Evolutionary conservation across 1,284 basidiomycete species (phyloP), one percentile per base, ranked within the genome.

Genomic region (Xanthoconium separans): DNA sequence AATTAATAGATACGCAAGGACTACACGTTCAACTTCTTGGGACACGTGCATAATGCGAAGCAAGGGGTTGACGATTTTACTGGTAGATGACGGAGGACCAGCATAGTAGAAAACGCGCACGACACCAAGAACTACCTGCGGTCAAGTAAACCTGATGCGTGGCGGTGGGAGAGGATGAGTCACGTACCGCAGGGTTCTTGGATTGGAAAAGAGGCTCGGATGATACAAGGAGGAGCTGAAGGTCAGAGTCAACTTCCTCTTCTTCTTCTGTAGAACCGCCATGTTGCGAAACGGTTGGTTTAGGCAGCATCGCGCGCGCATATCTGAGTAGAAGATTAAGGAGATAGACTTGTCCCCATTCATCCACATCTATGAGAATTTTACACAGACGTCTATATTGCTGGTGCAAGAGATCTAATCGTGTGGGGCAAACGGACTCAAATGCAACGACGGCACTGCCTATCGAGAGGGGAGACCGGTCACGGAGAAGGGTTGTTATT

Each of bases 271-370:
- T 7, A 10, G 55, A 51, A 42, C 74, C 71, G 20, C 60, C 68
- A 16, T 69, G 65, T 13, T 57, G 65, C 3, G 67, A 67, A 16
- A 70, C 57, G 6, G 75, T 74, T 2, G 94, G 92, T 61, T 88
- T 82, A 30, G 87, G 78, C 39, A 97, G 80, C 90, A 96, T 95
- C 0, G 80, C 81, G 47, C 94, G 77, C 1, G 86, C 89, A 69
- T 99, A 99, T 55, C 89, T 78, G 44, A 87, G 74, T 37, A 99
- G 78, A 10, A 98, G 79, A 37, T 89, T 82, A 51, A 97, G 75
- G 9, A 95, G 74, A 42, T 88, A 83, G 6, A 91, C 81, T 70
- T 98, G 97, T 0, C 93, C 93, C 96, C 96, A 99, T 69, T 97
- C 95, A 65, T 99, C 96, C 16, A 91, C 88, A 63, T 99, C 95